Percentiles rank a stretch among this genome's conserved stretches.
Evolutionary conservation across 129 eudicot species (phyloP).

Genomic region (Helianthus annuus): DNA sequence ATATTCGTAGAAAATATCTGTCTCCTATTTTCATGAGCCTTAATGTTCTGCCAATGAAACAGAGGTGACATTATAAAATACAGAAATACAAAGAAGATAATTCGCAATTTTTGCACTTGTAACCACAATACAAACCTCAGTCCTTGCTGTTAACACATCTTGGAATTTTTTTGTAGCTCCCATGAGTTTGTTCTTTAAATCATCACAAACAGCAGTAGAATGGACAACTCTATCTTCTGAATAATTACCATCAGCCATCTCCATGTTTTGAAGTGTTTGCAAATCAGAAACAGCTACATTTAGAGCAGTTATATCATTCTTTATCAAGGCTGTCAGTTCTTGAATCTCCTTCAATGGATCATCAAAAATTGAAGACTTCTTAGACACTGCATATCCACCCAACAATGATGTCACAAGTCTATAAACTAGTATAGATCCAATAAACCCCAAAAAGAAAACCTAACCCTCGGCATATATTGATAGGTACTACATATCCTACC

Average conservation of each 20-base stretch:
- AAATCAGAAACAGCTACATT: constrained; percentile 66
- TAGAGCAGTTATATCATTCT: constrained; percentile 67
- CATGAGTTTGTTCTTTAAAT: constrained; percentile 74
- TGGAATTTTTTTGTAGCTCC: constrained; percentile 70
- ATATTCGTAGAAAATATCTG: constrained; percentile 64
- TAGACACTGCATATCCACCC: constrained; percentile 54
- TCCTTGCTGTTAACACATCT: constrained; percentile 70
- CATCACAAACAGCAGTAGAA: constrained; percentile 77
- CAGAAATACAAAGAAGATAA: background rate
- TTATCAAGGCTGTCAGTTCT: constrained; percentile 60
- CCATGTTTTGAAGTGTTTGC: constrained; percentile 63
- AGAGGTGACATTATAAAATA: background rate
- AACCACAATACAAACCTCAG: constrained; percentile 47
- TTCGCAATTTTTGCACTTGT: background rate
- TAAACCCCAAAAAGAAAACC: background rate
- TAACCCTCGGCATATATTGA: background rate
- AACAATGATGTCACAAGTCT: constrained; percentile 6
- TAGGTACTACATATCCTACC: background rate
- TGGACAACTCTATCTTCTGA: constrained; percentile 72
- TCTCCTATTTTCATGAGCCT: constrained; percentile 77
- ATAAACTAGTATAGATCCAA: background rate
- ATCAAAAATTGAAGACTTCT: constrained; percentile 75
- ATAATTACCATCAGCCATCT: constrained; percentile 54
- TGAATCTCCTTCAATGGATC: constrained; percentile 83
- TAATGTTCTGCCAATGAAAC: constrained; percentile 56